These are phyloP conservation scores for Exophiala xenobiotica DNA, from an alignment of 2,329 filamentous ascomycete species.

Conservation along the genomic window DNA sequence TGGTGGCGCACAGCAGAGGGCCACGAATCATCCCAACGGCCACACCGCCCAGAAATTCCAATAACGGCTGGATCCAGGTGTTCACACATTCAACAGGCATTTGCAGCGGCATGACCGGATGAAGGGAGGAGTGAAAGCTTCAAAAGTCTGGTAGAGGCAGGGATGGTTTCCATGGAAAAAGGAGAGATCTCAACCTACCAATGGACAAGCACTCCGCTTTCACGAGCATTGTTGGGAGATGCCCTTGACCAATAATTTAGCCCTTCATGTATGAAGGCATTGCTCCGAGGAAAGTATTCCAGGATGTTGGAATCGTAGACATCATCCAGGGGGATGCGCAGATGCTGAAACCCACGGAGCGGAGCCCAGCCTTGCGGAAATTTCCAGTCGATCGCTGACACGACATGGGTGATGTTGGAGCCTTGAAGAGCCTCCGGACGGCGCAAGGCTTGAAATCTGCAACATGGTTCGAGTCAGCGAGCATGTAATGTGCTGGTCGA, in stretches of 20 bases:
- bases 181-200: conserved; percentile 56
- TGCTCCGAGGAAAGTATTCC: conserved; percentile 72
- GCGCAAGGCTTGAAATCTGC: conserved; percentile 75
- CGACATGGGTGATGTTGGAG: conserved; percentile 79
- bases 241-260: conserved; percentile 46
- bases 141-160: neutral
- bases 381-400: conserved; percentile 73
- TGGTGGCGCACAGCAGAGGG: no score
- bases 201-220: conserved; percentile 63
- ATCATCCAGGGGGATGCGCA: conserved; percentile 84
- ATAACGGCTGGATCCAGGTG: no score
- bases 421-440: conserved; percentile 68
- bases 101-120: neutral
- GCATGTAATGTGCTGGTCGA: no score
- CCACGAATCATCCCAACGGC: no score
- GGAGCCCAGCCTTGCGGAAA: conserved; percentile 50
- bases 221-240: conserved; percentile 6
- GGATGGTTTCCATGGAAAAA: no score
- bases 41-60: no score
- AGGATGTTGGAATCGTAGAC: conserved; percentile 85
- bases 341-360: conserved; percentile 66
- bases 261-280: conserved; percentile 79
- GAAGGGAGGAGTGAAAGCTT: neutral
- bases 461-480: conserved; percentile 2
- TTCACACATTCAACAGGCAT: no score